Evolutionary conservation across 345 rosid genomes (phyloP).

Genomic region (Trapa bicornis): DNA sequence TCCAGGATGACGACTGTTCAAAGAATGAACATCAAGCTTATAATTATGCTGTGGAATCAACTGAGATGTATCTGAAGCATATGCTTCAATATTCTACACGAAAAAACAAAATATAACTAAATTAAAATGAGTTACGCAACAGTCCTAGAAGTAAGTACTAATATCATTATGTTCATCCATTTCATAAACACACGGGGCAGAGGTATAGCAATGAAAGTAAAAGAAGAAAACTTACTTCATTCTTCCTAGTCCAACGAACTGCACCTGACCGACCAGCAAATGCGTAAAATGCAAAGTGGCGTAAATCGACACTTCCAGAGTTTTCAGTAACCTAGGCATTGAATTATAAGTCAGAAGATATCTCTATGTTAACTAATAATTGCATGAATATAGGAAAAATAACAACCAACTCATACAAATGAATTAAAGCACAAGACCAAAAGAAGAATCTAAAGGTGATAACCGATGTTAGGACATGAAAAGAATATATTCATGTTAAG

Average conservation of each 20-base stretch:
- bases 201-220: conserved; percentile 1
- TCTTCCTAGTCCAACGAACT: conserved; percentile 80
- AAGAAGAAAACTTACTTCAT: conserved; percentile 42
- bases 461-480: background rate
- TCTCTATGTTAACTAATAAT: background rate
- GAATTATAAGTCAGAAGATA: background rate
- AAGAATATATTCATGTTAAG: background rate
- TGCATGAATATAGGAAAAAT: background rate
- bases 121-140: background rate
- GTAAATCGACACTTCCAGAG: conserved; percentile 57
- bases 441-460: background rate
- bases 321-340: conserved; percentile 58
- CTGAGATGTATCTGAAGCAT: conserved; percentile 58
- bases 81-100: conserved; percentile 61
- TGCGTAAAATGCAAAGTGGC: conserved; percentile 88
- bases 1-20: conserved; percentile 82
- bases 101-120: conserved; percentile 14
- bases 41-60: conserved; percentile 93
- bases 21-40: conserved; percentile 79
- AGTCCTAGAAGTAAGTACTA: background rate
- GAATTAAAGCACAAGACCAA: background rate
- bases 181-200: background rate
- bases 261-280: conserved; percentile 69
- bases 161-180: background rate
- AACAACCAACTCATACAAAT: background rate